Base-by-base conservation (phyloP, 2,329 filamentous ascomycete species). In the Aspergillus ochraceus region DNA sequence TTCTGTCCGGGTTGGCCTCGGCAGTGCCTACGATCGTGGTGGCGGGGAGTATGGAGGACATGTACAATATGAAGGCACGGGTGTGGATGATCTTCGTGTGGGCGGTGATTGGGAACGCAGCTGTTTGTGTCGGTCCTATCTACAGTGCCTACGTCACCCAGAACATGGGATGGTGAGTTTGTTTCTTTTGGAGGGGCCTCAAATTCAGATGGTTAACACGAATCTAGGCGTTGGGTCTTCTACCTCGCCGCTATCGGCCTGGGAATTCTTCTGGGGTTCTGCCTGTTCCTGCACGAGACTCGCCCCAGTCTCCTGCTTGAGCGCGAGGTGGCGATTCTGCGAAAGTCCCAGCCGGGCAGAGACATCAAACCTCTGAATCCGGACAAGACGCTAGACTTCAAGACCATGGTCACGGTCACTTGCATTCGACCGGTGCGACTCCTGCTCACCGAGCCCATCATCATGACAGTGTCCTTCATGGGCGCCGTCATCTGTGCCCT, bases 181-280 rank as follows among this genome's bases (percentile, higher is more conserved):
- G 24, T 45, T 24, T 17, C 32, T 17, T 19, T n/a, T 8, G 14
- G 14, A 2, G 5, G 17, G n/a, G 32, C 1, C 6, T 42, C 6
- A 17, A 8, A 8, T 6, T 6, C 36, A 42, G 12, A 42, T 8
- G 36, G 17, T 14, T 42, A n/a, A 42, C 36, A 6, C 19, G 2
- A n/a, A 17, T 8, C 17, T n/a, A 42, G 36, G 36, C 36, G 36
- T 14, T 42, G 36, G 36, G 36, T 42, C 17, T 42, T 42, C 14
- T 60, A 62, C 22, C 53, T 55, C 4, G 54, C 51, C 2, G 60
- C 60, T 14, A 60, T 62, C 19, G 55, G 36, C 3, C 52, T 52
- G 0, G 54, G 22, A 0, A 32, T 49, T 5, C 50, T 55, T 6
- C 46, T 54, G 5, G 54, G 49, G 4, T 52, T 62, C 1, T 49